Percentiles rank a stretch among this genome's conserved stretches.
phyloP scores from a whole-genome alignment of 176 grass and related monocot genomes.

The Carex parvula region DNA sequence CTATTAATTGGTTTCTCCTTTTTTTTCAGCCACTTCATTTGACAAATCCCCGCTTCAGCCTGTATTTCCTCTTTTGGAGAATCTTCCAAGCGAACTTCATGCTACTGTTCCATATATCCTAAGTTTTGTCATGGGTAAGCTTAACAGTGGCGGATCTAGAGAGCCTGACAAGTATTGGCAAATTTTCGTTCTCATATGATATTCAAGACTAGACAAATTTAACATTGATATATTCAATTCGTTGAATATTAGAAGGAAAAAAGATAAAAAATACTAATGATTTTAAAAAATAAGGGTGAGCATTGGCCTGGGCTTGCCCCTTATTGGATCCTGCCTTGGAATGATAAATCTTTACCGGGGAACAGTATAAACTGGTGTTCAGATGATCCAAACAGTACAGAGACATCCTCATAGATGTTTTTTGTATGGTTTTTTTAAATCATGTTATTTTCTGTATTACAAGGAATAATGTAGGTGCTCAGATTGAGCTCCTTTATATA shows the following conservation, averaged over 20 bases:
- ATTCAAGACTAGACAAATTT: slow-evolving; percentile 58
- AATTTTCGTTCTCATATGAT: slow-evolving; percentile 27
- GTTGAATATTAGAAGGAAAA: neutral
- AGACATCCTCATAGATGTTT: neutral
- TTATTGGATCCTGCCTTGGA: neutral
- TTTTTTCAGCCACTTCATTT: slow-evolving; percentile 80
- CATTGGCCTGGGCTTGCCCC: neutral
- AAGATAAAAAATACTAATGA: neutral
- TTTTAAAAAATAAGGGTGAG: neutral
- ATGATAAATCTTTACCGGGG: slow-evolving; percentile 3
- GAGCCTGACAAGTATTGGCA: neutral
- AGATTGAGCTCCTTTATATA: neutral
- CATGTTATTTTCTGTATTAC: neutral
- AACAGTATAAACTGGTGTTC: neutral
- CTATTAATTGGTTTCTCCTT: slow-evolving; percentile 4
- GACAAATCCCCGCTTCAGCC: slow-evolving; percentile 58
- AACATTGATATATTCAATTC: slow-evolving; percentile 47
- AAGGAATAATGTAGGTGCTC: neutral
- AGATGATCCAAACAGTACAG: neutral
- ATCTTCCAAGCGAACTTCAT: slow-evolving; percentile 79
- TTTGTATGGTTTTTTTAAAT: neutral
- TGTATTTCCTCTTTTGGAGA: slow-evolving; percentile 78
- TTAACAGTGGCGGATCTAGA: neutral
- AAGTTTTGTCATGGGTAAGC: slow-evolving; percentile 86
- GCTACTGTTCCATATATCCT: slow-evolving; percentile 77